Percentiles rank a stretch among this genome's conserved stretches.
Evolutionary conservation across 306 rosid genomes (phyloP).

Genomic region (Datisca glomerata): DNA sequence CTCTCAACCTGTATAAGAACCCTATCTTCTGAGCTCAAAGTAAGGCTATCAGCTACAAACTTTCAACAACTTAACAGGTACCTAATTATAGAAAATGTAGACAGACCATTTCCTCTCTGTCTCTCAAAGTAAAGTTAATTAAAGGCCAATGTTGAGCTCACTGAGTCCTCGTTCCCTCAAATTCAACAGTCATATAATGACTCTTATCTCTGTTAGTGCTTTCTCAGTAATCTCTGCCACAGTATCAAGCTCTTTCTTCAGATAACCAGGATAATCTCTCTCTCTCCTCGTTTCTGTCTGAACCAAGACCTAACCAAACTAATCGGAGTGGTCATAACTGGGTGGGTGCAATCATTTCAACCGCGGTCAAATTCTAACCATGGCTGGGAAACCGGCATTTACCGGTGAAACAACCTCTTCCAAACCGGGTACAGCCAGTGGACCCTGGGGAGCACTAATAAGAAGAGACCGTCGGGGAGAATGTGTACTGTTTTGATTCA

Average conservation of each 20-base stretch:
- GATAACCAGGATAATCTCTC: neutral
- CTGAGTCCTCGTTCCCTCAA: too few species aligned
- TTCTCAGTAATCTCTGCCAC: neutral
- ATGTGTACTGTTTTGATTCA: neutral
- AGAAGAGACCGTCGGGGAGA: conserved; percentile 7
- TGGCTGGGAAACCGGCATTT: conserved; percentile 6
- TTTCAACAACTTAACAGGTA: too few species aligned
- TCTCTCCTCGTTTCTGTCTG: conserved; percentile 21
- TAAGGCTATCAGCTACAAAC: too few species aligned
- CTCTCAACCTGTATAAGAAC: too few species aligned
- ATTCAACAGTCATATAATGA: too few species aligned
- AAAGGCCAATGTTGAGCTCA: too few species aligned
- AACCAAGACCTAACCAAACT: conserved; percentile 21
- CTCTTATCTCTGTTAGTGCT: too few species aligned
- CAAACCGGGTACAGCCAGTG: conserved; percentile 26
- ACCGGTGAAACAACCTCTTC: neutral
- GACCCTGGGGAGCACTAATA: conserved; percentile 3
- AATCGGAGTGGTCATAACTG: conserved; percentile 33
- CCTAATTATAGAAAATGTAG: too few species aligned
- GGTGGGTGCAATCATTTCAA: conserved; percentile 23
- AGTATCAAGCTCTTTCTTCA: neutral
- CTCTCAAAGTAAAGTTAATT: too few species aligned
- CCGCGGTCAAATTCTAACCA: conserved; percentile 30
- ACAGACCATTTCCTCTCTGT: too few species aligned
- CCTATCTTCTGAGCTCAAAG: too few species aligned